Conservation (phyloP, 1,284 basidiomycete species). For the Fomitopsis schrenkii region DNA sequence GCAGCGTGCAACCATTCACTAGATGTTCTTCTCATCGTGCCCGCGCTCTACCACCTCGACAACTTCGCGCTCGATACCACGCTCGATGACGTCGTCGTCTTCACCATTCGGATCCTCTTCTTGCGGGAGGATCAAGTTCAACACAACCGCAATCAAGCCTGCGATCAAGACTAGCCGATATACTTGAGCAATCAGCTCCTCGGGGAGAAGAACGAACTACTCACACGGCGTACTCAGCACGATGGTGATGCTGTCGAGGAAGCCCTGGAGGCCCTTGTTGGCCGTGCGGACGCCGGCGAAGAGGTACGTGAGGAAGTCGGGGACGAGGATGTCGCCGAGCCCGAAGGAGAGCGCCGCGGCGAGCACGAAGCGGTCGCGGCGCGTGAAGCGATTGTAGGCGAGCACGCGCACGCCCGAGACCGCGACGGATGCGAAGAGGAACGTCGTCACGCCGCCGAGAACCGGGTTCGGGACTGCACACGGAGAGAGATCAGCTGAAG, state of each 20-base stretch:
- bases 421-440: constrained; percentile 47
- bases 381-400: constrained; percentile 57
- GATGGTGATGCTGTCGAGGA: constrained; percentile 78
- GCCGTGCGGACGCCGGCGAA: constrained; percentile 62
- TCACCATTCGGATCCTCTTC: constrained; percentile 35
- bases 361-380: constrained; percentile 76
- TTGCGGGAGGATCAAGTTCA: constrained; percentile 63
- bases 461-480: constrained; percentile 68
- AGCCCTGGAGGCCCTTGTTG: constrained; percentile 59
- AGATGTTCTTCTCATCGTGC: not conserved
- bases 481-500: not conserved
- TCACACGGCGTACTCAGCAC: constrained; percentile 74
- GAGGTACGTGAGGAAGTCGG: constrained; percentile 58
- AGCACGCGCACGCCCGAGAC: constrained; percentile 72
- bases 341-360: constrained; percentile 72
- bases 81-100: constrained; percentile 17
- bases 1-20: not conserved
- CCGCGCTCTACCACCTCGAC: constrained; percentile 17
- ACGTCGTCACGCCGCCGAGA: constrained; percentile 81
- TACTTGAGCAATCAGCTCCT: not conserved
- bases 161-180: constrained; percentile 50
- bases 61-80: constrained; percentile 14
- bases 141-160: constrained; percentile 60
- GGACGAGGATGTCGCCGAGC: constrained; percentile 63
- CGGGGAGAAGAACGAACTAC: constrained; percentile 16